A percentile compares a stretch with the other conserved stretches of the same genome.
Conservation (phyloP, 768 basidiomycete genomes). For the Pleurotus cornucopiae region DNA sequence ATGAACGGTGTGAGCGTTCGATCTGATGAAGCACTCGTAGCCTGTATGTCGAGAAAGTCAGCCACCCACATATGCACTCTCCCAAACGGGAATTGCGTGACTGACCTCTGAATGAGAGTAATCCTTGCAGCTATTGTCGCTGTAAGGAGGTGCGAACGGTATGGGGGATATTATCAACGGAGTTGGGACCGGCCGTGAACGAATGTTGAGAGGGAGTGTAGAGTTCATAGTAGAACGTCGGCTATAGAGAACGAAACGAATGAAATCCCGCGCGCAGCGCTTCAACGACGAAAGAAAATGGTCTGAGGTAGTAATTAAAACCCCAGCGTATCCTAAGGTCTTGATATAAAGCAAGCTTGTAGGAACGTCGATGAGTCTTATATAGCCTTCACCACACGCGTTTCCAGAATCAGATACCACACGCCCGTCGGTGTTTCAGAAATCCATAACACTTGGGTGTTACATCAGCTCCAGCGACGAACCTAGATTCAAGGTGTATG, state of each 20-base stretch:
- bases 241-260: background rate
- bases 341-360: background rate
- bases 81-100: background rate
- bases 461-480: background rate
- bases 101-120: background rate
- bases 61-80: background rate
- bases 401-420: background rate
- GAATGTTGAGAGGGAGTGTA: constrained; percentile 4
- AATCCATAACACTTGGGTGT: background rate
- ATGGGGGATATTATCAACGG: constrained; percentile 1
- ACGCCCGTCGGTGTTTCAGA: background rate
- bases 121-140: background rate
- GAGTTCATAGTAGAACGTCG: background rate
- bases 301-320: background rate
- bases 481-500: too few species aligned
- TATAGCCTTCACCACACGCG: background rate
- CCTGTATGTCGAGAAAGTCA: background rate
- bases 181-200: constrained; percentile 5
- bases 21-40: background rate
- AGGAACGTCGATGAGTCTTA: background rate
- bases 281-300: background rate
- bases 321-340: background rate
- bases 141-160: background rate
- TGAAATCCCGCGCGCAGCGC: background rate
- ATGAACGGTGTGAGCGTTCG: constrained; percentile 6